These are phyloP conservation scores for Cercospora janseana DNA, from an alignment of 2,329 filamentous ascomycete species.

Conservation along the genomic window DNA sequence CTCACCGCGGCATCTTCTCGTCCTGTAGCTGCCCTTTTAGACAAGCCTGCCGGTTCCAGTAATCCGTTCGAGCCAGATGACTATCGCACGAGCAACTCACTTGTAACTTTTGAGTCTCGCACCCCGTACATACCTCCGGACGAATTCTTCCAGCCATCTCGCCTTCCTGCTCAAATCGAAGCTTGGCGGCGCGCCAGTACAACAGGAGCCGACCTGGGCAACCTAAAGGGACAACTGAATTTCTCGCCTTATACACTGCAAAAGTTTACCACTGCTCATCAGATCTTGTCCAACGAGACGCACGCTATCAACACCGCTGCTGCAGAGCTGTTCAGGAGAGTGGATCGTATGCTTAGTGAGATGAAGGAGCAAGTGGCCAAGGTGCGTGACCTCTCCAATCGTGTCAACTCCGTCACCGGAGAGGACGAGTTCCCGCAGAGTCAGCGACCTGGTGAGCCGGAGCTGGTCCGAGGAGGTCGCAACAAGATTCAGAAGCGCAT, in stretches of 20 bases:
- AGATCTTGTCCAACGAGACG: slow-evolving; percentile 68
- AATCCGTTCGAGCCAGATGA: slow-evolving; percentile 41
- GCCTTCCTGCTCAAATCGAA: slow-evolving; percentile 51
- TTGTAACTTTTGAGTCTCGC: slow-evolving; percentile 58
- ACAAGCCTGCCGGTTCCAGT: slow-evolving; percentile 59
- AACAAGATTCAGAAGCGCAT: slow-evolving; percentile 61
- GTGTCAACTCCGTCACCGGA: slow-evolving; percentile 65
- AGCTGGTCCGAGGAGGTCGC: slow-evolving; percentile 26
- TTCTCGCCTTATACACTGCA: slow-evolving; percentile 69
- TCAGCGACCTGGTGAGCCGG: slow-evolving; percentile 44
- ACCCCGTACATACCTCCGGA: slow-evolving; percentile 51
- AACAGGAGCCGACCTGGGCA: slow-evolving; percentile 44
- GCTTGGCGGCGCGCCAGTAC: slow-evolving; percentile 22
- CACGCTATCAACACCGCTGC: slow-evolving; percentile 66
- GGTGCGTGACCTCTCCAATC: slow-evolving; percentile 62
- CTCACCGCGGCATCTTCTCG: slow-evolving; percentile 40
- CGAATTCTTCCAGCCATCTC: slow-evolving; percentile 59
- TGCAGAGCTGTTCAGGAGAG: slow-evolving; percentile 70
- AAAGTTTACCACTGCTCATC: slow-evolving; percentile 70
- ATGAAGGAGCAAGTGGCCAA: slow-evolving; percentile 66
- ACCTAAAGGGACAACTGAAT: slow-evolving; percentile 65
- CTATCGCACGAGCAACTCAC: slow-evolving; percentile 16
- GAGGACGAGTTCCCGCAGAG: slow-evolving; percentile 47
- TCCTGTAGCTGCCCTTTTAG: slow-evolving; percentile 50
- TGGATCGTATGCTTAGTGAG: slow-evolving; percentile 66